Conservation (phyloP, 257 asterid genomes). For the Echium plantagineum region DNA sequence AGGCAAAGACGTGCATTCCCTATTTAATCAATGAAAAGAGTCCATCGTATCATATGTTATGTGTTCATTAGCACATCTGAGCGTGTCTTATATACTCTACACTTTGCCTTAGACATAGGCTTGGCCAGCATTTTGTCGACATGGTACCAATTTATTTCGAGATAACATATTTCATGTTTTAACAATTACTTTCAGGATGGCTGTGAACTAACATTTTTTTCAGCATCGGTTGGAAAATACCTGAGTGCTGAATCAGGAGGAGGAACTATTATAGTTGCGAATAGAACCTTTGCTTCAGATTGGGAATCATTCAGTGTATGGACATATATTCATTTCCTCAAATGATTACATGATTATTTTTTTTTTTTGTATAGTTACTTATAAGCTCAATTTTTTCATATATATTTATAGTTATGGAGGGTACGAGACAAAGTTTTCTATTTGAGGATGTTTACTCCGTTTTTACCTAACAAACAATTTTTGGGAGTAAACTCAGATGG, state of each 20-base stretch:
- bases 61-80: too few relatives aligned
- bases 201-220: constrained; percentile 41
- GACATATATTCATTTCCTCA: not conserved
- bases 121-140: too few relatives aligned
- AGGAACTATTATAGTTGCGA: constrained; percentile 53
- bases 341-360: too few relatives aligned
- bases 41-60: too few relatives aligned
- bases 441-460: constrained; percentile 57
- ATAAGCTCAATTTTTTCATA: too few relatives aligned
- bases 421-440: constrained; percentile 38
- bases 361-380: too few relatives aligned
- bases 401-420: constrained; percentile 56
- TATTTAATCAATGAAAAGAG: too few relatives aligned
- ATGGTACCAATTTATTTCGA: too few relatives aligned
- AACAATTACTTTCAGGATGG: constrained; percentile 76
- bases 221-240: constrained; percentile 45
- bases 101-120: too few relatives aligned
- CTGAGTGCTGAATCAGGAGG: constrained; percentile 68
- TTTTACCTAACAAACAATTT: constrained; percentile 45
- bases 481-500: constrained; percentile 31
- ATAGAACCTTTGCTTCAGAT: constrained; percentile 49
- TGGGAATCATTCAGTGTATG: constrained; percentile 73
- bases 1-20: too few relatives aligned
- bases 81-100: too few relatives aligned
- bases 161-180: too few relatives aligned